A percentile compares a stretch with the other conserved stretches of the same genome.
Evolutionary conservation across 2,329 filamentous ascomycete species (phyloP).

Genomic region (Coleophoma eucalyptorum): DNA sequence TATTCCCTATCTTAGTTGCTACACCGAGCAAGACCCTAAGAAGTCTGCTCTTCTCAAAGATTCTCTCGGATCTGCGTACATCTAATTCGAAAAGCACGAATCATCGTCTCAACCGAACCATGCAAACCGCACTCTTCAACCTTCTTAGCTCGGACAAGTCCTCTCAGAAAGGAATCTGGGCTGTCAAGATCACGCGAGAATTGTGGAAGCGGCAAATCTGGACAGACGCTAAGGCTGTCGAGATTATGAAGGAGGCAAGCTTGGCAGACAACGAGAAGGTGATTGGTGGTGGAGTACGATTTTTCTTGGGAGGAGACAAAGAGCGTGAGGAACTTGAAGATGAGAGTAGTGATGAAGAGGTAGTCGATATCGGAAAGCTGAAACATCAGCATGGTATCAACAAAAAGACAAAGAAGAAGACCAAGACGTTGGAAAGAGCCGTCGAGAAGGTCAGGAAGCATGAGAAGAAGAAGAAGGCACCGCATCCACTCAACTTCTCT

Average conservation of each 20-base stretch:
- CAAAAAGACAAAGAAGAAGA: slow-evolving; percentile 92
- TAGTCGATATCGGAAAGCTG: slow-evolving; percentile 74
- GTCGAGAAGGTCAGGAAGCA: slow-evolving; percentile 76
- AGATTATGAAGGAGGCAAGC: slow-evolving; percentile 94
- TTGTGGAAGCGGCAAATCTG: slow-evolving; percentile 96
- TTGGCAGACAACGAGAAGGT: slow-evolving; percentile 93
- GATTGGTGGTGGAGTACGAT: slow-evolving; percentile 78
- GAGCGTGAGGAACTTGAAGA: slow-evolving; percentile 92
- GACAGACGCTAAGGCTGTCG: slow-evolving; percentile 92
- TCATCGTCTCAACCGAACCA: slow-evolving; percentile 86
- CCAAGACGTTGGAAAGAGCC: slow-evolving; percentile 74
- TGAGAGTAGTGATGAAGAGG: slow-evolving; percentile 81
- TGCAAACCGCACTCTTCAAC: slow-evolving; percentile 92
- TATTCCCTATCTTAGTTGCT: slow-evolving; percentile 93
- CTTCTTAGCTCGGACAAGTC: slow-evolving; percentile 81
- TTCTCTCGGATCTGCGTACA: slow-evolving; percentile 83
- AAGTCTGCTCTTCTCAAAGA: slow-evolving; percentile 81
- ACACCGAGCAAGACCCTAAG: slow-evolving; percentile 89
- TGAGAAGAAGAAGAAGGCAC: slow-evolving; percentile 83
- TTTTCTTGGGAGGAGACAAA: slow-evolving; percentile 95
- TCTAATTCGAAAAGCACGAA: slow-evolving; percentile 86
- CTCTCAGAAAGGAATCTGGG: slow-evolving; percentile 88
- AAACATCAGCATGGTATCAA: slow-evolving; percentile 87
- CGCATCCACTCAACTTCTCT: slow-evolving; percentile 91
- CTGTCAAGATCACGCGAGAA: slow-evolving; percentile 91